Evolutionary conservation across 495 filamentous ascomycete genomes (phyloP), one percentile per base, ranked within the genome.

Genomic region (Chaetomidium leptoderma): DNA sequence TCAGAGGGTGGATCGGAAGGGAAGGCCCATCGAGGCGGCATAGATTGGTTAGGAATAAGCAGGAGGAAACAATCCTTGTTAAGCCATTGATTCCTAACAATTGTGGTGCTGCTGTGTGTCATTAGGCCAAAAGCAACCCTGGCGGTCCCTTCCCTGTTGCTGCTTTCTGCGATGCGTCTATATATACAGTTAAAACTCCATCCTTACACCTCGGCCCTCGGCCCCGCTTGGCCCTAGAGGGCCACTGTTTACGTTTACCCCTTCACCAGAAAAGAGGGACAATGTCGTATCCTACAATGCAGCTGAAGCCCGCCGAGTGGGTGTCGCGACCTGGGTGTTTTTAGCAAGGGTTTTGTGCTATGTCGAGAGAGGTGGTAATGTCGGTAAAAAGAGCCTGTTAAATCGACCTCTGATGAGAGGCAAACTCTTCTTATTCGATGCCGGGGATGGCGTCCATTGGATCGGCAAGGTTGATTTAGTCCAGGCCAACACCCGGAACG

Each of bases 1-100:
- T 74, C 78, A 85, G 72, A 83, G 92, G 60, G 90, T 96, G 30
- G 83, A 88, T 68, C 79, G 83, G 55, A 96, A 93, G 71, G 90
- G 91, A 2, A 66, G 71, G 51, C 74, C 74, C 48, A 75, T 78
- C 16, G 76, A 73, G 42, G 60, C 57, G 27, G 58, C 52, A 17
- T 69, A 66, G 27, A 57, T 33, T 57, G 54, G 24, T 9, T 23
- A 24, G 21, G 21, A 10, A 21, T 7, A 55, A 29, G 3, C 40
- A 37, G 26, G 4, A 3, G 39, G 39, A 3, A 21, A 33, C 8
- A 47, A 3, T 46, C 26, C 39, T 14, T 24, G 16, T 46, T n/a
- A 27, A 35, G 7, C 30, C 33, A 1, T 26, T n/a, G 27, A 4
- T 49, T 48, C 14, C 10, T 6, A 21, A 56, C 14, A 26, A 37